phyloP scores from a whole-genome alignment of 805 yeast genomes.

The Ogataea methanolica region DNA sequence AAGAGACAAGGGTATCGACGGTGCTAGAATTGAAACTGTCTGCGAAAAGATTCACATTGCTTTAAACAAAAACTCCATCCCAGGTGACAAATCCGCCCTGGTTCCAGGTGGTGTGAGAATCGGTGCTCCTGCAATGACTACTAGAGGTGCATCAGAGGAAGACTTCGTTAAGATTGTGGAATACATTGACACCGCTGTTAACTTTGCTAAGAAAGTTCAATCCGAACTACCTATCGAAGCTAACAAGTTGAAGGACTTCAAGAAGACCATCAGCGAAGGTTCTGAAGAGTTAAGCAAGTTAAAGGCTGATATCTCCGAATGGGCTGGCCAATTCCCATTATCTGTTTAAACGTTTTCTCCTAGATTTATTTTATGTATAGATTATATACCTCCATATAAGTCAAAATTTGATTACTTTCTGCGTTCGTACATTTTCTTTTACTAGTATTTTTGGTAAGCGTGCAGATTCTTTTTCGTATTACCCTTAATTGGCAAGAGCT shows the following conservation, averaged over 20 bases:
- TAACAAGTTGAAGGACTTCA: slow-evolving; percentile 94
- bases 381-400: not conserved
- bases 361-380: slow-evolving; percentile 20
- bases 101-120: slow-evolving; percentile 96
- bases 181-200: slow-evolving; percentile 75
- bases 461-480: no score
- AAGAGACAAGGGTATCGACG: slow-evolving; percentile 78
- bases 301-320: slow-evolving; percentile 74
- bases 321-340: slow-evolving; percentile 89
- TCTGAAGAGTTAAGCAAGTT: slow-evolving; percentile 61
- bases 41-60: slow-evolving; percentile 91
- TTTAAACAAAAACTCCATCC: slow-evolving; percentile 92
- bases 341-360: slow-evolving; percentile 37
- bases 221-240: slow-evolving; percentile 81
- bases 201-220: slow-evolving; percentile 73
- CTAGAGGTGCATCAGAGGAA: slow-evolving; percentile 78
- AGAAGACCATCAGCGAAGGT: slow-evolving; percentile 70
- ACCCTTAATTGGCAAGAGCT: no score
- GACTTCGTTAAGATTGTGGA: slow-evolving; percentile 81
- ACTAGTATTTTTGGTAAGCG: no score
- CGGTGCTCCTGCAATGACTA: slow-evolving; percentile 98
- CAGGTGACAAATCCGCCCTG: slow-evolving; percentile 93
- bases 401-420: not conserved
- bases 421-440: no score
- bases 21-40: slow-evolving; percentile 91